phyloP scores from a whole-genome alignment of 352 stramenopile genomes.

The Aphanomyces invadans region DNA sequence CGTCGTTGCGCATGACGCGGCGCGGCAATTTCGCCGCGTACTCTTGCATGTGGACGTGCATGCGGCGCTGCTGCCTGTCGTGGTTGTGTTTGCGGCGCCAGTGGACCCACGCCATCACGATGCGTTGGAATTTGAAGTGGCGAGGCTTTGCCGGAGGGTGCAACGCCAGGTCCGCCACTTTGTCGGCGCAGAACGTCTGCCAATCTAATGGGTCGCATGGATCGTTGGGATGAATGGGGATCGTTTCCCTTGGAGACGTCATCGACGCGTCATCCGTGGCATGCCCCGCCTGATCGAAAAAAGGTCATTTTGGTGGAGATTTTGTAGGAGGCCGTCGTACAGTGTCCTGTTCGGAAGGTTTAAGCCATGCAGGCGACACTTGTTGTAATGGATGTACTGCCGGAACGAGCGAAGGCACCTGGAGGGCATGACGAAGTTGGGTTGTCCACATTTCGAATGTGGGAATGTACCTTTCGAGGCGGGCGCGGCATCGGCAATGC shows the following conservation, averaged over 20 bases:
- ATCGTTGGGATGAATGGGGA: not conserved
- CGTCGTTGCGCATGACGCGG: not conserved
- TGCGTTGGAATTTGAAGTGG: not conserved
- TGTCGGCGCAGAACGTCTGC: not conserved
- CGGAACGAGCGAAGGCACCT: not conserved
- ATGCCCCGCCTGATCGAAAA: too few species aligned
- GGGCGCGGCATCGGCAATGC: not conserved
- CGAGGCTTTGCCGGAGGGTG: not conserved
- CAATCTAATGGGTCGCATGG: not conserved
- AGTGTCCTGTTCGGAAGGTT: too few species aligned
- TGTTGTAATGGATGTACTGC: not conserved
- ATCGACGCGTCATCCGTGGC: not conserved
- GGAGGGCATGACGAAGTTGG: not conserved
- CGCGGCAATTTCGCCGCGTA: not conserved
- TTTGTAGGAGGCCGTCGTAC: too few species aligned
- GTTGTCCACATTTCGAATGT: not conserved
- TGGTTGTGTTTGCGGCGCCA: constrained; percentile 1
- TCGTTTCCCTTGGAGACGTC: not conserved
- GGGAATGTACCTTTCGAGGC: not conserved
- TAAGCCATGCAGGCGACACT: not conserved
- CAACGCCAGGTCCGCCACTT: not conserved
- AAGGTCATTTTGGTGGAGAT: too few species aligned
- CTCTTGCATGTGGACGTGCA: not conserved
- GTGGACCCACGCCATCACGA: constrained; percentile 1
- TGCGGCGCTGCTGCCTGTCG: not conserved